phyloP scores from a whole-genome alignment of 2,329 filamentous ascomycete species.

The Talaromyces sp. region DNA sequence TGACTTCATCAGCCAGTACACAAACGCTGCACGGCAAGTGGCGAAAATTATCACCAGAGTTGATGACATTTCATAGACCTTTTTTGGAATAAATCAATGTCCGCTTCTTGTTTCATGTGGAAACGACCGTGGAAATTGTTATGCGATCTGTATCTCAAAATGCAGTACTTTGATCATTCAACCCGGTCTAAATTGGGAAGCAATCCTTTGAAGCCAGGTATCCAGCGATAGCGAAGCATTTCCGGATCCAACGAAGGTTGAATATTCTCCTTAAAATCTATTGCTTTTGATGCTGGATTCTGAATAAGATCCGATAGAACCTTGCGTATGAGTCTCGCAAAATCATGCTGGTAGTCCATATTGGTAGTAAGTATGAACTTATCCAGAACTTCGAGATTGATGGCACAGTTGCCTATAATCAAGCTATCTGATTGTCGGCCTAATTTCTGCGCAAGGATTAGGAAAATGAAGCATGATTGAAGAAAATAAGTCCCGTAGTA shows the following conservation, averaged over 20 bases:
- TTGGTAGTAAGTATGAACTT: conserved; percentile 3
- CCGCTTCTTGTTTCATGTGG: background rate
- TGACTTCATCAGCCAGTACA: background rate
- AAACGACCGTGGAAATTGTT: background rate
- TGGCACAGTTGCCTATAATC: conserved; percentile 3
- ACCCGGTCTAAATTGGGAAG: background rate
- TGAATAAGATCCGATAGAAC: background rate
- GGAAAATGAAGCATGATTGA: conserved; percentile 1
- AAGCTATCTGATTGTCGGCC: conserved; percentile 1
- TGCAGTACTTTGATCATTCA: background rate
- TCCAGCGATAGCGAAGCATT: conserved; percentile 8
- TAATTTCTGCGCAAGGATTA: background rate
- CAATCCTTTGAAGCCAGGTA: background rate
- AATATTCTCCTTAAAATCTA: background rate
- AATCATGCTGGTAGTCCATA: conserved; percentile 6
- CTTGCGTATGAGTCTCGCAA: conserved; percentile 1
- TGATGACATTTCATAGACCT: background rate
- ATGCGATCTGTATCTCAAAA: background rate
- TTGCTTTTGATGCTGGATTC: background rate
- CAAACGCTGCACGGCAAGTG: background rate
- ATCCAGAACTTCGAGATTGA: conserved; percentile 4
- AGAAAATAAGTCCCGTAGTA: conserved; percentile 4
- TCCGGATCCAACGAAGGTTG: background rate
- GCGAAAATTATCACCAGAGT: background rate
- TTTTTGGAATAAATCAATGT: background rate